phyloP scores from a whole-genome alignment of 208 protist species.

The Balamuthia mandrillaris region DNA sequence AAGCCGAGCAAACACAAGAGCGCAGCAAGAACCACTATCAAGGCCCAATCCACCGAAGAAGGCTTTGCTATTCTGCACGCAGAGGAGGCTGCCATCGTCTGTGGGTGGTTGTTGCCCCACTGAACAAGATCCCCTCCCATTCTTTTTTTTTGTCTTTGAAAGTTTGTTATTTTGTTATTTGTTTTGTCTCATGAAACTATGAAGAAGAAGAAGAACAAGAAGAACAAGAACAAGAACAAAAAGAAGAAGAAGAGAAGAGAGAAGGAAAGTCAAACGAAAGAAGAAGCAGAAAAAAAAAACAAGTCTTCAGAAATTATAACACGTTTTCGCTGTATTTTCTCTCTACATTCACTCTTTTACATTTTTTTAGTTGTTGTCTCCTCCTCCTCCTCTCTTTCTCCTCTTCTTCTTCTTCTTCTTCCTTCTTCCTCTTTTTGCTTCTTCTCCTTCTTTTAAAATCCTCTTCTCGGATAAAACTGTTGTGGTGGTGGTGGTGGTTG shows the following conservation, averaged over 20 bases:
- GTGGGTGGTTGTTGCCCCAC: neutral
- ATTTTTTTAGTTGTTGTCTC: too few species aligned
- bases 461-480: too few species aligned
- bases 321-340: too few species aligned
- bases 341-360: too few species aligned
- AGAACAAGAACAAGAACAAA: neutral
- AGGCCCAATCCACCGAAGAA: conserved; percentile 11
- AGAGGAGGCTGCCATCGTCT: too few species aligned
- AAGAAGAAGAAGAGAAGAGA: conserved; percentile 29
- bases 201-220: neutral
- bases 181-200: neutral
- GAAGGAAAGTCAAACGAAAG: conserved; percentile 9
- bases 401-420: too few species aligned
- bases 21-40: neutral
- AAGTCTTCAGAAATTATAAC: too few species aligned
- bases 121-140: neutral
- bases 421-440: too few species aligned
- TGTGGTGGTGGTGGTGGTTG: too few species aligned
- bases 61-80: too few species aligned
- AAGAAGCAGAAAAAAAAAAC: conserved; percentile 24
- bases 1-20: neutral
- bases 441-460: too few species aligned
- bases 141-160: neutral
- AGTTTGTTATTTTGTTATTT: neutral
- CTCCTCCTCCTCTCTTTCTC: too few species aligned